These are phyloP conservation scores for Psilocybe azurescens DNA, from an alignment of 768 basidiomycete species.

Conservation along the genomic window DNA sequence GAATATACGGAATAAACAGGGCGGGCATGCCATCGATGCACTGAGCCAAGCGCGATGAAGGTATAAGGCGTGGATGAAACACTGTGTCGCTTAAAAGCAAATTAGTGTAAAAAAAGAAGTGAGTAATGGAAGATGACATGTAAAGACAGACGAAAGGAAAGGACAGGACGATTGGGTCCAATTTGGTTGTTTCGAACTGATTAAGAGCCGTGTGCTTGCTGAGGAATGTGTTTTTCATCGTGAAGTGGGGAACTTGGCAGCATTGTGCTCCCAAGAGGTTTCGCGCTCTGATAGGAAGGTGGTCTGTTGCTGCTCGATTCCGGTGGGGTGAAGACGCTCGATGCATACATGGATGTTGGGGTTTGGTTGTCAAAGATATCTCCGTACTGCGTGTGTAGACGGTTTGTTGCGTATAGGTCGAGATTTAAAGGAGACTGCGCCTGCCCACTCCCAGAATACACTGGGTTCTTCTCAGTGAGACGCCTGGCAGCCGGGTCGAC, in stretches of 20 bases:
- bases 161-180: no score
- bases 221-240: not conserved
- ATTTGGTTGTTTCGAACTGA: no score
- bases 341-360: not conserved
- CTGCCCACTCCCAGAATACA: not conserved
- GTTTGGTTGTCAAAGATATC: not conserved
- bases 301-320: not conserved
- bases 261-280: not conserved
- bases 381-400: not conserved
- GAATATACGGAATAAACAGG: no score
- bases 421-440: not conserved
- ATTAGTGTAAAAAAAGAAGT: no score
- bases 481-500: not conserved
- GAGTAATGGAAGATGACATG: no score
- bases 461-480: not conserved
- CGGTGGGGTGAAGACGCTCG: not conserved
- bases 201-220: no score
- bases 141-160: no score
- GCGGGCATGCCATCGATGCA: no score
- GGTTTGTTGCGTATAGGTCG: not conserved
- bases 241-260: not conserved
- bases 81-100: no score
- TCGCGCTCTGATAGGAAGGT: not conserved
- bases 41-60: no score
- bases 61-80: no score